Percentiles rank a stretch among this genome's conserved stretches.
phyloP scores from a whole-genome alignment of 1,139 yeast genomes.

The Geotrichum cucujoidarum region DNA sequence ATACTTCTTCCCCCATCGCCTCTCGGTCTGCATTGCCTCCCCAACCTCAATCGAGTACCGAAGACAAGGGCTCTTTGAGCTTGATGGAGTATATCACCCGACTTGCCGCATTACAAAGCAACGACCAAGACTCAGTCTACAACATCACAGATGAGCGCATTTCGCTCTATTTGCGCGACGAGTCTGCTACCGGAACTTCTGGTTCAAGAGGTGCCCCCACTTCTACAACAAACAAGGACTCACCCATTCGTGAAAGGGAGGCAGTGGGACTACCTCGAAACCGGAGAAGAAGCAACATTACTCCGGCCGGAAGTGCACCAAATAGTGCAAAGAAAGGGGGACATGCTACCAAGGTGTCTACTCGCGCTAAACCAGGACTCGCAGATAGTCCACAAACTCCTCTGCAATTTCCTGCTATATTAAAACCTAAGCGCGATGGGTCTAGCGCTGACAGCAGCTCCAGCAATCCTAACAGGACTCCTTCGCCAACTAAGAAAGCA shows the following conservation, averaged over 20 bases:
- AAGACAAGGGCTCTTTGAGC: constrained; percentile 43
- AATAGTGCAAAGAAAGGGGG: neutral
- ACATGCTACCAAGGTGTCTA: neutral
- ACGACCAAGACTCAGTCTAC: constrained; percentile 53
- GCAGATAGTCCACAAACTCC: neutral
- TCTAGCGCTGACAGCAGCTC: too few species aligned
- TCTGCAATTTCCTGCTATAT: neutral
- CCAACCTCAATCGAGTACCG: neutral
- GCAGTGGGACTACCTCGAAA: constrained; percentile 6
- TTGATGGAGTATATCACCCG: constrained; percentile 63
- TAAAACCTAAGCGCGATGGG: neutral
- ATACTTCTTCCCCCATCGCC: neutral
- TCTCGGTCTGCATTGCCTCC: neutral
- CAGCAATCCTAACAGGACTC: too few species aligned
- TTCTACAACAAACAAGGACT: constrained; percentile 7
- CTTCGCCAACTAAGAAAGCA: neutral
- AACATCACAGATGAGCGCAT: constrained; percentile 64
- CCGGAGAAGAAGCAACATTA: neutral
- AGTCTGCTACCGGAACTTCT: constrained; percentile 27
- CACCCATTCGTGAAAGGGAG: constrained; percentile 4
- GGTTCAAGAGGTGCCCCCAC: constrained; percentile 8
- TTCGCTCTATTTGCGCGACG: constrained; percentile 59
- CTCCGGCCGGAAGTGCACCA: constrained; percentile 5
- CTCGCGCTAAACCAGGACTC: neutral
- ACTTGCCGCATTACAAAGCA: constrained; percentile 56